Conservation (phyloP, 1,284 basidiomycete species). For the Cutaneotrichosporon sp. region DNA sequence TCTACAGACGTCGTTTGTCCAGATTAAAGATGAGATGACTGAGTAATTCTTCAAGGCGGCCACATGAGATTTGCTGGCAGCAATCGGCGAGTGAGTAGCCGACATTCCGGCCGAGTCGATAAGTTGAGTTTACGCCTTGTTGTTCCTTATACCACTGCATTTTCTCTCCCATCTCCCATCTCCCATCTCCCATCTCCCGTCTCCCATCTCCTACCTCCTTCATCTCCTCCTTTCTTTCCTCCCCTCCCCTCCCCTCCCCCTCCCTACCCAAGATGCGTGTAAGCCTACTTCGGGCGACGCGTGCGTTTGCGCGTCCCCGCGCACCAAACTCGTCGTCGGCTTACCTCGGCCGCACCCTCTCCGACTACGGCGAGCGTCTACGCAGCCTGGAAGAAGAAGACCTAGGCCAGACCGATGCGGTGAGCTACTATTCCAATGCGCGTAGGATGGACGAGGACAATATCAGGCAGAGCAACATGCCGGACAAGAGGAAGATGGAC, state of each 20-base stretch:
- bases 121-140: background rate
- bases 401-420: constrained; percentile 17
- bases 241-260: background rate
- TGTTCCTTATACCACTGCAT: background rate
- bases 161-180: background rate
- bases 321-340: constrained; percentile 2
- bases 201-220: background rate
- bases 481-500: background rate
- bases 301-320: background rate
- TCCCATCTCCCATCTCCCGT: background rate
- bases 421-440: constrained; percentile 1
- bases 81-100: background rate
- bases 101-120: constrained; percentile 1
- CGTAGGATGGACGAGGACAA: background rate
- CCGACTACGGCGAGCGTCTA: constrained; percentile 3
- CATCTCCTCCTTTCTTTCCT: background rate
- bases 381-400: constrained; percentile 16
- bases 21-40: too few species aligned
- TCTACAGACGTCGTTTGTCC: too few species aligned
- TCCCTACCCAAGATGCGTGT: background rate
- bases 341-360: background rate
- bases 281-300: background rate
- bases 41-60: background rate
- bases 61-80: background rate
- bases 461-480: background rate